A percentile compares a stretch with the other conserved stretches of the same genome.
phyloP scores from a whole-genome alignment of 1,139 yeast species.

The Kurtzmaniella quercitrusa region DNA sequence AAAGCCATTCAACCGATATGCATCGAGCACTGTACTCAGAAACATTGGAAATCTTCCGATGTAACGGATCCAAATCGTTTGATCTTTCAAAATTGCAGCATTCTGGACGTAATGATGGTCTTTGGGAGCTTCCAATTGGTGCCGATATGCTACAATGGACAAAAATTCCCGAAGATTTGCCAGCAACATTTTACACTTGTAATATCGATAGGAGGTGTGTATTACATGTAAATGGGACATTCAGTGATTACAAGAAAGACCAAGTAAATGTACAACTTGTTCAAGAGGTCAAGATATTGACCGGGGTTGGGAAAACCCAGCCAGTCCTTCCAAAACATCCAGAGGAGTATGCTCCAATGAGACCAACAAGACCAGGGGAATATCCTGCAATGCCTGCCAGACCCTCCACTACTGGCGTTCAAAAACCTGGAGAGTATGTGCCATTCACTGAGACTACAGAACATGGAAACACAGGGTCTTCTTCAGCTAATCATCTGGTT shows the following conservation, averaged over 20 bases:
- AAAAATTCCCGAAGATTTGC: slow-evolving; percentile 41
- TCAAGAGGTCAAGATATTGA: slow-evolving; percentile 35
- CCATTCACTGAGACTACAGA: neutral
- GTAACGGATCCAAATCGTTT: neutral
- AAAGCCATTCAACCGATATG: slow-evolving; percentile 25
- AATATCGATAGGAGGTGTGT: slow-evolving; percentile 49
- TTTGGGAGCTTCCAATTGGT: neutral
- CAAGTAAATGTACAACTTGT: neutral
- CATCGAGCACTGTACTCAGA: slow-evolving; percentile 30
- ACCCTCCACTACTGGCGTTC: neutral
- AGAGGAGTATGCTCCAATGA: slow-evolving; percentile 1
- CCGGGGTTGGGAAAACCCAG: slow-evolving; percentile 31
- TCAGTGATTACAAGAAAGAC: neutral
- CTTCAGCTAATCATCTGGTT: too few species aligned
- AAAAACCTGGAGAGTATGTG: neutral
- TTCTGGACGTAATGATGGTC: neutral
- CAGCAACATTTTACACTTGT: slow-evolving; percentile 58
- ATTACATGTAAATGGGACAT: slow-evolving; percentile 39
- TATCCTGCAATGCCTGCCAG: neutral
- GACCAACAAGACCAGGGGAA: neutral
- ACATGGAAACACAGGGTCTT: neutral
- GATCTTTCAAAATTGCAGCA: neutral
- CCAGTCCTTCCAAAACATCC: slow-evolving; percentile 6
- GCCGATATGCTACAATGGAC: slow-evolving; percentile 6
- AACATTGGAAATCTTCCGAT: neutral